Evolutionary conservation across 805 yeast species (phyloP).

Genomic region (Ogataea dorogensis): DNA sequence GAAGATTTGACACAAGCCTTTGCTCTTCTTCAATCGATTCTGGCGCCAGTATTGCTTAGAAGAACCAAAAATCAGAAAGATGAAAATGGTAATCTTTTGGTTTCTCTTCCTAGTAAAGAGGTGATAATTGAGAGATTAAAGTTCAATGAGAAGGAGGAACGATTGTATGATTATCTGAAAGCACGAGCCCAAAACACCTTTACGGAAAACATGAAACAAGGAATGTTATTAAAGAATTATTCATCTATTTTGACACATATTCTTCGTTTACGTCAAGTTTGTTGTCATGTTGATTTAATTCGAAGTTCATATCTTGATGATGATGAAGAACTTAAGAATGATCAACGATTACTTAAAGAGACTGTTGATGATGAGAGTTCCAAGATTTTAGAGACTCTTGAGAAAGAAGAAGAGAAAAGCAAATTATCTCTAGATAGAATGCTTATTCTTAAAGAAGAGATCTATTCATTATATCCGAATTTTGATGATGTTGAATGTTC

Average conservation of each 20-base stretch:
- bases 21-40: conserved; percentile 77
- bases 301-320: conserved; percentile 34
- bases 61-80: conserved; percentile 85
- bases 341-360: conserved; percentile 7
- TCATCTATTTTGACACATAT: conserved; percentile 81
- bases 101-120: conserved; percentile 73
- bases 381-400: conserved; percentile 24
- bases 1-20: conserved; percentile 69
- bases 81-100: conserved; percentile 67
- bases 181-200: conserved; percentile 64
- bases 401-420: conserved; percentile 26
- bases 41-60: conserved; percentile 79
- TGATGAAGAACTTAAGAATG: conserved; percentile 43
- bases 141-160: conserved; percentile 64
- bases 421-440: conserved; percentile 27
- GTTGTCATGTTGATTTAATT: conserved; percentile 78
- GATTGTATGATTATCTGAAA: conserved; percentile 66
- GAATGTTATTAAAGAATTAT: conserved; percentile 68
- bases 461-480: conserved; percentile 34
- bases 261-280: conserved; percentile 78
- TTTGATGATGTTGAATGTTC: conserved; percentile 68
- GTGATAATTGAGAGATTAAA: conserved; percentile 65
- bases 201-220: conserved; percentile 55
- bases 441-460: conserved; percentile 26
- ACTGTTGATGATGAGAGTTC: conserved; percentile 22